Evolutionary conservation across 192 early-diverging fungal species (phyloP), one percentile per base, ranked within the genome.

Genomic region (Backusella sp.): DNA sequence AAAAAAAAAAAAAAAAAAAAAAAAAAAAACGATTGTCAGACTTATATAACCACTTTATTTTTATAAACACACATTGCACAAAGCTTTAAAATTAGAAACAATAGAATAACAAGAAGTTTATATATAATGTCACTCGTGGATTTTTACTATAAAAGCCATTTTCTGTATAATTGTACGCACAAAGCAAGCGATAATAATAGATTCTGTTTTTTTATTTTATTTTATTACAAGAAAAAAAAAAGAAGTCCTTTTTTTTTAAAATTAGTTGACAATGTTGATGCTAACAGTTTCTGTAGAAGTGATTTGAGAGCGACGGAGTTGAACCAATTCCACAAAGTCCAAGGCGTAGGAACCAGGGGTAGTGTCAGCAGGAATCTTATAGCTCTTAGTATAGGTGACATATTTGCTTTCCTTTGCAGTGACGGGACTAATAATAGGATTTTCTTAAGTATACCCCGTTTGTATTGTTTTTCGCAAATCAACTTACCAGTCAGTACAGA

Each of bases 281-380:
- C 75, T 80, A 26, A 80, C 70, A 17, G 79, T 80, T 46, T 80
- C 79, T 30, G 69, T 76, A 23, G 71, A 74, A 37, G 69, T 71
- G 12, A 80, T 44, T 59, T 65, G 53, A 17, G 32, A 32, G 17
- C 70, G 68, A 49, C 76, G 76, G 46, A 77, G 52, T 34, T 77
- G 76, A 21, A 77, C 76, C 34, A 65, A 32, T 19, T 69, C 36
- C 0, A 70, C 26, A 73, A 80, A 75, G n/a, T 80, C 79, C 66
- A 80, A 41, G 12, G 79, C 79, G 41, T 80, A 80, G 30, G 79
- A 80, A 19, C 79, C 79, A 71, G 79, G 79, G 26, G 71, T 59
- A 8, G 74, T 72, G 23, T 66, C 67, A 4, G 39, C 62, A 69
- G 79, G 79, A 49, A 80, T 49, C 26, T 59, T 68, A 70, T 74